phyloP scores from a whole-genome alignment of 2,329 filamentous ascomycete species.

The Davidsoniella eucalypti region DNA sequence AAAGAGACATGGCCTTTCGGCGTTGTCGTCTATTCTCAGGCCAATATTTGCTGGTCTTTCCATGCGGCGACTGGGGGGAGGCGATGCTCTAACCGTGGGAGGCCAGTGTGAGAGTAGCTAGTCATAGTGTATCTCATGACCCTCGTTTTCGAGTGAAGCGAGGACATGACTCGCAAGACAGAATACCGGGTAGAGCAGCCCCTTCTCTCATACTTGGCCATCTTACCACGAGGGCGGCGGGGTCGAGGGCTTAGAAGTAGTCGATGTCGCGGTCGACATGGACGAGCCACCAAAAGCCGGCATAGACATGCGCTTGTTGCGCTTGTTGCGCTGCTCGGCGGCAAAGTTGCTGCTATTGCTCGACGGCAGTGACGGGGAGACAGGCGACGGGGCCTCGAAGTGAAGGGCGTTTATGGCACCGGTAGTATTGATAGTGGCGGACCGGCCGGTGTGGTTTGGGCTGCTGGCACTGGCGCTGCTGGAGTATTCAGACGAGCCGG shows the following conservation, averaged over 20 bases:
- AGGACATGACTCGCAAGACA: background rate
- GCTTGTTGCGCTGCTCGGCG: conserved; percentile 3
- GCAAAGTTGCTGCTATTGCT: conserved; percentile 1
- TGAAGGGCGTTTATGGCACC: conserved; percentile 1
- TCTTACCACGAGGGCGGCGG: conserved; percentile 2
- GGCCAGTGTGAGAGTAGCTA: too few relatives aligned
- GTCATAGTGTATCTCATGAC: too few relatives aligned
- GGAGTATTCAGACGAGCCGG: conserved; percentile 30
- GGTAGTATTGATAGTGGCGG: background rate
- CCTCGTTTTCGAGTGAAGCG: background rate
- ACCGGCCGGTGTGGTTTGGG: background rate
- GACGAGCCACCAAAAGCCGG: conserved; percentile 9
- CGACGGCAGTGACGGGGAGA: background rate
- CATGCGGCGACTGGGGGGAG: too few relatives aligned
- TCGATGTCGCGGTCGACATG: background rate
- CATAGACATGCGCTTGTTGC: conserved; percentile 7
- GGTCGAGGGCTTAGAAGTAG: background rate
- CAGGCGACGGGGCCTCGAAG: conserved; percentile 6
- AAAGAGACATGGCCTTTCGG: background rate
- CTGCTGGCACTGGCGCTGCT: background rate
- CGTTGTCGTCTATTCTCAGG: background rate
- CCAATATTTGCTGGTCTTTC: too few relatives aligned
- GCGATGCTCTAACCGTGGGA: too few relatives aligned
- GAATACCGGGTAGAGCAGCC: background rate
- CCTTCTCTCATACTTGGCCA: background rate